These are phyloP conservation scores for Barbarea vulgaris DNA, from an alignment of 345 rosid genomes.

Conservation along the genomic window DNA sequence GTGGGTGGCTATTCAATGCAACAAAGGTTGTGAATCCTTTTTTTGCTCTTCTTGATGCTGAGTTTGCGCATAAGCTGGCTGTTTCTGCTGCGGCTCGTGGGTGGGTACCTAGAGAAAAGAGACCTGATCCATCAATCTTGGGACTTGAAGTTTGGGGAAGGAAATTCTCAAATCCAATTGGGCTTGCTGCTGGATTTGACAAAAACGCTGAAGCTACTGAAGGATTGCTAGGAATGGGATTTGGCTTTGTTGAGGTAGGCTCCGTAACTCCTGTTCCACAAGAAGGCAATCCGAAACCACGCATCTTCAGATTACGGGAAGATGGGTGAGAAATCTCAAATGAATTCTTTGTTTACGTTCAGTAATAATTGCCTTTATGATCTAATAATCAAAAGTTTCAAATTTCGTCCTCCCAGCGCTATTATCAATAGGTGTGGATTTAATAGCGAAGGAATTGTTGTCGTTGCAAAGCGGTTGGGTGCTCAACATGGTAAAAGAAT, in stretches of 20 bases:
- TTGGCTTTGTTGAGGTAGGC: slow-evolving; percentile 97
- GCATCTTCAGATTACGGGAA: slow-evolving; percentile 80
- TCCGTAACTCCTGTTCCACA: slow-evolving; percentile 97
- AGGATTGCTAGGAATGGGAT: slow-evolving; percentile 84
- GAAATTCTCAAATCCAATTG: slow-evolving; percentile 91
- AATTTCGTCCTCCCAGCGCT: slow-evolving; percentile 55
- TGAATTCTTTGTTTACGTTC: neutral
- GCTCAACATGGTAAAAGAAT: slow-evolving; percentile 98
- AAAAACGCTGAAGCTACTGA: slow-evolving; percentile 98
- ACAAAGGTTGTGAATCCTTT: slow-evolving; percentile 93
- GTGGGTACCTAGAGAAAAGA: slow-evolving; percentile 97
- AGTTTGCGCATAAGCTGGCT: slow-evolving; percentile 85
- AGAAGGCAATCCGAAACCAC: slow-evolving; percentile 94
- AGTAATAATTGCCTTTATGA: neutral
- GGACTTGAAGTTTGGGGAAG: slow-evolving; percentile 97
- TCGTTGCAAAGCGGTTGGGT: slow-evolving; percentile 92
- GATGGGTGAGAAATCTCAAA: slow-evolving; percentile 64
- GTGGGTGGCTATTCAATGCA: slow-evolving; percentile 95
- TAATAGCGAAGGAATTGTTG: slow-evolving; percentile 96
- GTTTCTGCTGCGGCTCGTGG: slow-evolving; percentile 93
- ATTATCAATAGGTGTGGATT: slow-evolving; percentile 94
- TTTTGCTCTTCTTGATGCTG: slow-evolving; percentile 94
- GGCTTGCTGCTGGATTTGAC: slow-evolving; percentile 99
- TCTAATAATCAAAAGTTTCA: neutral
- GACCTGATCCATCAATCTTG: slow-evolving; percentile 74